phyloP scores from a whole-genome alignment of 2,329 filamentous ascomycete genomes.

The Pseudocercospora cruenta region DNA sequence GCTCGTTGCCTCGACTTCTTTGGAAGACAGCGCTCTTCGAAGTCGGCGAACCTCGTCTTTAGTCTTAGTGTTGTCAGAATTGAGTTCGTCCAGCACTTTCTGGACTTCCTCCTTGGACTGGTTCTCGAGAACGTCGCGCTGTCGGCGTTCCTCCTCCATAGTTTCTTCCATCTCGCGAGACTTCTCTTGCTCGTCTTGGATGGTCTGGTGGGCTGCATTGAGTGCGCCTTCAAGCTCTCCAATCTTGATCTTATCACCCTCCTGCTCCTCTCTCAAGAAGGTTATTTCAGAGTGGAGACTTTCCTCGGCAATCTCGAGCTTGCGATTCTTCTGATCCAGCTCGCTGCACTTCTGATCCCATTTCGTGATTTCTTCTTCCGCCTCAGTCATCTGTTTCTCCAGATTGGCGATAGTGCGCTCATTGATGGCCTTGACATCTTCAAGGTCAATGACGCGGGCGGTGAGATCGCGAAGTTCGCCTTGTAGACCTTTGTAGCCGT shows the following conservation, averaged over 20 bases:
- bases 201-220: constrained; percentile 73
- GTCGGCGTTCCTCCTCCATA: constrained; percentile 78
- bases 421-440: constrained; percentile 85
- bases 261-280: constrained; percentile 95
- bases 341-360: constrained; percentile 84
- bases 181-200: constrained; percentile 83
- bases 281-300: constrained; percentile 90
- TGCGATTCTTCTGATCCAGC: constrained; percentile 82
- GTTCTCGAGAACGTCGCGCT: constrained; percentile 82
- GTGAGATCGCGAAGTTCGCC: constrained; percentile 91
- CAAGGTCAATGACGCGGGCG: constrained; percentile 80
- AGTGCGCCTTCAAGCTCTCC: constrained; percentile 86
- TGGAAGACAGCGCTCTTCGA: constrained; percentile 78
- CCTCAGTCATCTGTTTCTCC: constrained; percentile 78
- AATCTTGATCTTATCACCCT: constrained; percentile 96
- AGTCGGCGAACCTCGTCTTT: constrained; percentile 85
- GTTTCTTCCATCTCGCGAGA: constrained; percentile 59
- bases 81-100: constrained; percentile 89
- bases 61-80: constrained; percentile 75
- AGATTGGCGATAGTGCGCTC: constrained; percentile 77
- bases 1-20: constrained; percentile 84
- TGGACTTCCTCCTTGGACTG: constrained; percentile 95
- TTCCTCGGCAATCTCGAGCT: constrained; percentile 87
- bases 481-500: constrained; percentile 90
- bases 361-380: constrained; percentile 83